Base-by-base conservation (phyloP, 371 early-diverging fungal genomes). In the Choanephora cucurbitarum region DNA sequence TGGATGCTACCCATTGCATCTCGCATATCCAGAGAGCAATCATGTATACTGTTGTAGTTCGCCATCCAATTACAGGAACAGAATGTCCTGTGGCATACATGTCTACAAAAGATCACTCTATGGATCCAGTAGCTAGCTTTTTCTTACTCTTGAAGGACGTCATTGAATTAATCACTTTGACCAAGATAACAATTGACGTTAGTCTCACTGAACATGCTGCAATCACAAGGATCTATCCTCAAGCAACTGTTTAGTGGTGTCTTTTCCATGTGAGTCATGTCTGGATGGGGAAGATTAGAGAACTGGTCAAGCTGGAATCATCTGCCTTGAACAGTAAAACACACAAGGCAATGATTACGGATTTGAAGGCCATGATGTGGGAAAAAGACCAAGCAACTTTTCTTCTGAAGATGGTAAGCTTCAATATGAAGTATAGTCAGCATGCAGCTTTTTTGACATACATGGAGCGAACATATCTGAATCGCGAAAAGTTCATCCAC, bases 181-280 rank as follows among this genome's bases (percentile, higher is more conserved):
- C 3, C 31, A 56, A 56, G 21, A 56, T 56, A n/a, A 48, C 49
- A 8, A 33, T 56, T 18, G 42, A 56, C 31, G 43, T 55, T 8
- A 48, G 40, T n/a, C 18, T 3, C 15, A 45, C 37, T 5, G 46
- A 54, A 21, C 18, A 37, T 5, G 31, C 7, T 2, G 56, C 43
- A 1, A 56, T 56, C n/a, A 4, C 10, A 15, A 31, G 32, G 11
- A 41, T 56, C 9, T 42, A 48, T 18, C 42, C 49, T 14, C 9
- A 21, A 2, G 13, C 56, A 39, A 40, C 31, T 19, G 43, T 48
- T 1, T 31, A 56, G 42, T 48, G 49, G 56, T 49, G 49, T 13
- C n/a, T 48, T 1, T 56, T 48, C 14, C 56, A 56, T 32, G 49
- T 48, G 0, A 28, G 39, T 15, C 8, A 47, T 14, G 41, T 47